phyloP scores from a whole-genome alignment of 192 early-diverging fungal species.

The Entrophospora sp. region DNA sequence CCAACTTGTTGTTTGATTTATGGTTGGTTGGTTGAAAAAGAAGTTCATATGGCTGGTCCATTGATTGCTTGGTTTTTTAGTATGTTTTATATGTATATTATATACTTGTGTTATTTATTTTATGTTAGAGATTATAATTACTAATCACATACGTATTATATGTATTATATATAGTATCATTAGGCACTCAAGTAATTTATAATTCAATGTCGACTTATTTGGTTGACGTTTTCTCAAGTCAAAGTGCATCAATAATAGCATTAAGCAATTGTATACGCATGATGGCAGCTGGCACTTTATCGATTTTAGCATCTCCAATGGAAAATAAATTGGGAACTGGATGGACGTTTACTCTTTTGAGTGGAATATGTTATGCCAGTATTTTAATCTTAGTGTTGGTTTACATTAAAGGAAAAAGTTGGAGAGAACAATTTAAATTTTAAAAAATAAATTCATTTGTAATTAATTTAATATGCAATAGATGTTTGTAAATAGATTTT shows the following conservation, averaged over 20 bases:
- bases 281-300: background rate
- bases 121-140: background rate
- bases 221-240: background rate
- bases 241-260: background rate
- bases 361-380: background rate
- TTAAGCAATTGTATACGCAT: background rate
- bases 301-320: background rate
- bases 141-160: background rate
- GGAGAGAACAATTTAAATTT: constrained; percentile 13
- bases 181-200: background rate
- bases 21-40: background rate
- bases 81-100: background rate
- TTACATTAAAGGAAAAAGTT: constrained; percentile 1
- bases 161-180: background rate
- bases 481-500: too few relatives aligned
- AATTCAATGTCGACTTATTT: background rate
- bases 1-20: background rate
- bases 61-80: background rate
- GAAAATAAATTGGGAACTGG: background rate
- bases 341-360: constrained; percentile 1
- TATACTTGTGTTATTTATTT: background rate
- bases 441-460: background rate
- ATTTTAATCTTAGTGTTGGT: background rate
- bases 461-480: too few relatives aligned
- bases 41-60: background rate